Evolutionary conservation across 169 alveolate genomes (phyloP), one percentile per base, ranked within the genome.

Genomic region (Plasmodium chabaudi): DNA sequence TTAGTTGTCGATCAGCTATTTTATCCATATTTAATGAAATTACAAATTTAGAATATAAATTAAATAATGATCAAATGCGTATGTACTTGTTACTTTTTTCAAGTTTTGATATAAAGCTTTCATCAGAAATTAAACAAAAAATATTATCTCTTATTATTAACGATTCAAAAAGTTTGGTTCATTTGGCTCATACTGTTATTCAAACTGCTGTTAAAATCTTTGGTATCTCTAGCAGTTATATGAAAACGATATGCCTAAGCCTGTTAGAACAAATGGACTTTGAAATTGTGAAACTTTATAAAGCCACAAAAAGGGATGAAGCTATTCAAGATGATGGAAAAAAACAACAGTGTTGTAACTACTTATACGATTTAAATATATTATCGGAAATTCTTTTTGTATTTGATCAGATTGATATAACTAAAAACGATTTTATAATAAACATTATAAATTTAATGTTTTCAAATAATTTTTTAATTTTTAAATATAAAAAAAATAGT

Each of bases 391-490:
- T 70, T 15, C 74, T 86, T 56, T 86, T 69, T 51, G 44, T 86
- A n/a, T 86, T 86, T 72, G 91, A 86, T 72, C 91, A 86, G 51
- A 86, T 86, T n/a, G 91, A 86, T 86, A 53, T 86, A 57, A 63
- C 34, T 46, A 86, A 86, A 51, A 86, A 44, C 10, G 70, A 86
- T 46, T 86, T 86, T 63, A 49, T 86, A 17, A 0, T 39, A 21
- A 86, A 86, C 44, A 15, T 86, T 46, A n/a, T 56, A 17, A 60
- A 86, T 27, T 13, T 86, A 5, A 23, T 86, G 17, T 60, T 15
- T 44, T 39, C 34, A 34, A 68, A 86, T 59, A 70, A 86, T 69
- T 86, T 57, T 39, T 64, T 59, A 9, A 25, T 86, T 23, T 57
- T 86, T 19, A 86, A 53, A 17, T 63, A 86, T 39, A 59, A 72